Evolutionary conservation across 2,329 filamentous ascomycete species (phyloP), one percentile per base, ranked within the genome.

Genomic region (Canariomyces notabilis): DNA sequence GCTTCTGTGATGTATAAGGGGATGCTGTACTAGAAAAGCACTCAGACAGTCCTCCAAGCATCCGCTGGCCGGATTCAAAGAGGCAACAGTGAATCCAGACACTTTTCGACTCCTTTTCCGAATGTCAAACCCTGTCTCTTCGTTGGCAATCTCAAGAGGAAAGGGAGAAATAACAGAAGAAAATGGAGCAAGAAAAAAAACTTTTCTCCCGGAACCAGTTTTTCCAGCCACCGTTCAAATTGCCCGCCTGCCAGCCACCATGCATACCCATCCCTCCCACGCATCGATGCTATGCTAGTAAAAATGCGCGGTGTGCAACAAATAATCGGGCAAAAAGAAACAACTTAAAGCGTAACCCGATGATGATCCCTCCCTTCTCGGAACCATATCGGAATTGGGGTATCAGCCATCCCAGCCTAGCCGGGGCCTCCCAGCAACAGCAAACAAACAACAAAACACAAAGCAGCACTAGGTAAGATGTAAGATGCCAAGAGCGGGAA

Each of bases 31-130:
- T 9, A 19, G 12, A 11, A 5, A 6, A 5, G 5, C 20, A 8
- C 11, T 26, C 14, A 16, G 4, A 23, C 42, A 44, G 46, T 41
- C 35, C 9, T 12, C 9, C 9, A 42, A 49, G 37, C 34, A 38
- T 33, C 41, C 31, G 31, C 34, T 40, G 22, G 26, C 26, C 36
- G 21, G 32, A 23, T 16, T 15, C 29, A 23, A 29, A 39, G 15
- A 21, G 34, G 20, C 15, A 34, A 39, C 32, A 16, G 14, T 3
- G 22, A 26, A 37, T 21, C n/a, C n/a, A n/a, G n/a, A n/a, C n/a
- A n/a, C n/a, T n/a, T n/a, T n/a, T n/a, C n/a, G n/a, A n/a, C n/a
- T n/a, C n/a, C n/a, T n/a, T n/a, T n/a, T n/a, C n/a, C n/a, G n/a
- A n/a, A n/a, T n/a, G n/a, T n/a, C n/a, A n/a, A n/a, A n/a, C n/a